phyloP scores from a whole-genome alignment of 371 early-diverging fungal species.

The Saksenaea oblongispora region DNA sequence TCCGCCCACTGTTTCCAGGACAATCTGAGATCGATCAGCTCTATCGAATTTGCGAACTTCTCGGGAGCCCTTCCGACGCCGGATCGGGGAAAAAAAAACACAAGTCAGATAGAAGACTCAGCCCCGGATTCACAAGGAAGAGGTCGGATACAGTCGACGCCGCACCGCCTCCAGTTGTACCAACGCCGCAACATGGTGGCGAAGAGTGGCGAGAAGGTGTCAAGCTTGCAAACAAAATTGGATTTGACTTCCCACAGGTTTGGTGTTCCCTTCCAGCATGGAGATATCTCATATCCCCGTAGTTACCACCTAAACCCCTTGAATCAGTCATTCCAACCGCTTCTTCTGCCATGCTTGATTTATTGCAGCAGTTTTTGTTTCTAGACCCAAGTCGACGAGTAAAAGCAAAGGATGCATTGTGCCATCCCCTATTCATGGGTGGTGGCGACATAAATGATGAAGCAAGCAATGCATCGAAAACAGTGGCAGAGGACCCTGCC shows the following conservation, averaged over 20 bases:
- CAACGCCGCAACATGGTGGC: slow-evolving; percentile 42
- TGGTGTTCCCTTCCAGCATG: background rate
- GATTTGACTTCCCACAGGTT: slow-evolving; percentile 59
- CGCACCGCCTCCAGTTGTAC: slow-evolving; percentile 1
- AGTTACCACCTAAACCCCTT: slow-evolving; percentile 18
- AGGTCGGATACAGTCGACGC: slow-evolving; percentile 2
- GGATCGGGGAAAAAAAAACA: slow-evolving; percentile 14
- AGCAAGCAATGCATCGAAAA: background rate
- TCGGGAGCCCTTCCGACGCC: slow-evolving; percentile 60
- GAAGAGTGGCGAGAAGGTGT: slow-evolving; percentile 76
- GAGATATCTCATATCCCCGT: background rate
- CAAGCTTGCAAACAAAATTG: slow-evolving; percentile 54
- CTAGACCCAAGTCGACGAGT: slow-evolving; percentile 86
- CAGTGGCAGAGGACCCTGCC: background rate
- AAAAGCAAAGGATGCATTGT: slow-evolving; percentile 73
- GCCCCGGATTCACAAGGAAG: slow-evolving; percentile 48
- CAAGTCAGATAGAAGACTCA: slow-evolving; percentile 25
- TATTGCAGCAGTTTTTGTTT: slow-evolving; percentile 83
- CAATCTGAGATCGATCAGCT: slow-evolving; percentile 91
- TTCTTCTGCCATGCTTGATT: slow-evolving; percentile 60
- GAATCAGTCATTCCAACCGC: slow-evolving; percentile 64
- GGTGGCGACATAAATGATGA: background rate
- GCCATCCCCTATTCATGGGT: slow-evolving; percentile 66
- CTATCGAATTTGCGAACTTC: slow-evolving; percentile 67
- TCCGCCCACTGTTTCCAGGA: slow-evolving; percentile 93